A percentile compares a stretch with the other conserved stretches of the same genome.
These are phyloP conservation scores for Lipomyces sp. DNA, from an alignment of 805 yeast species.

Conservation along the genomic window DNA sequence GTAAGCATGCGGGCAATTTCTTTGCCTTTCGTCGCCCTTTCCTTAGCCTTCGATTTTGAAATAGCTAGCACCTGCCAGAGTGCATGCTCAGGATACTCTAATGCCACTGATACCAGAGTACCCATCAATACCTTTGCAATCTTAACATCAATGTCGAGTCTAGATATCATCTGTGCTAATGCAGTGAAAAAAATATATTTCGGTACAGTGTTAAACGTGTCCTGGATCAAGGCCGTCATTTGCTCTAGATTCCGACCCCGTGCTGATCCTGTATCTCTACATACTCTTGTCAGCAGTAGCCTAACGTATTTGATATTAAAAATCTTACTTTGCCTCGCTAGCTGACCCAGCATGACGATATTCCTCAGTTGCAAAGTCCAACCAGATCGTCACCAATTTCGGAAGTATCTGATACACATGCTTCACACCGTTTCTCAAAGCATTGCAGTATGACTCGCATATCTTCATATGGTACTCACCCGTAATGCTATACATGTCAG, in stretches of 20 bases:
- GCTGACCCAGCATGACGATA: slow-evolving; percentile 3
- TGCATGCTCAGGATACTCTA: slow-evolving; percentile 76
- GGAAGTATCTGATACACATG: slow-evolving; percentile 85
- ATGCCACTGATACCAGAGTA: slow-evolving; percentile 49
- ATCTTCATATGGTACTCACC: slow-evolving; percentile 60
- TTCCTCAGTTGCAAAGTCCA: slow-evolving; percentile 58
- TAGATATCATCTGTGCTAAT: slow-evolving; percentile 80
- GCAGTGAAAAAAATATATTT: slow-evolving; percentile 77
- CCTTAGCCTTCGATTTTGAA: slow-evolving; percentile 59
- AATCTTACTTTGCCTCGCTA: slow-evolving; percentile 4
- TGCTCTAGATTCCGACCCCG: slow-evolving; percentile 31
- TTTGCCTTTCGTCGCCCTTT: slow-evolving; percentile 54
- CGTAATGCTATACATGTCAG: slow-evolving; percentile 6
- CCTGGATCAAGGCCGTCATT: slow-evolving; percentile 39
- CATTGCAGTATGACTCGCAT: slow-evolving; percentile 60
- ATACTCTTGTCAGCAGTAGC: neutral
- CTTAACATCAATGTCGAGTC: slow-evolving; percentile 64
- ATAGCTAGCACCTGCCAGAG: slow-evolving; percentile 85
- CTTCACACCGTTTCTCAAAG: slow-evolving; percentile 65
- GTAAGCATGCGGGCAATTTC: slow-evolving; percentile 46
- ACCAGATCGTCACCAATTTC: slow-evolving; percentile 80
- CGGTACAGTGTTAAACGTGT: slow-evolving; percentile 55
- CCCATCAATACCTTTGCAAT: slow-evolving; percentile 62
- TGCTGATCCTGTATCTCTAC: slow-evolving; percentile 12
- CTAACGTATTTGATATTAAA: neutral